Percentiles rank a stretch among this genome's conserved stretches.
phyloP scores from a whole-genome alignment of 441 rosid species.

The Dalechampia spathulata region DNA sequence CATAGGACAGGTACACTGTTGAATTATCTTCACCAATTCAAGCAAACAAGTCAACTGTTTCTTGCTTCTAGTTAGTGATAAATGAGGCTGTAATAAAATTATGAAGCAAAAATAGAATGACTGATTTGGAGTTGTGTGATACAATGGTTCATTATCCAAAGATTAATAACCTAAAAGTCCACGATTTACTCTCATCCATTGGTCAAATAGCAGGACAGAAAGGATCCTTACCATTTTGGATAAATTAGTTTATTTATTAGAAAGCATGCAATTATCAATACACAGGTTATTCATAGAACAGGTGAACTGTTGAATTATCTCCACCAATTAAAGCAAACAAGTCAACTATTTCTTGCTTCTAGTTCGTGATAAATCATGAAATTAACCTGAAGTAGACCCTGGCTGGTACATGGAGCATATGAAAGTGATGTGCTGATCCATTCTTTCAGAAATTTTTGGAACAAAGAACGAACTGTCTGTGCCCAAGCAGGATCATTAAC shows the following conservation, averaged over 20 bases:
- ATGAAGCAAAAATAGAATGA: neutral
- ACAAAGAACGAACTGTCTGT: slow-evolving; percentile 74
- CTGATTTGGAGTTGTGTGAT: neutral
- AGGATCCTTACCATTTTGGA: no score
- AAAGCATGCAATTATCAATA: neutral
- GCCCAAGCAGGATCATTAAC: slow-evolving; percentile 87
- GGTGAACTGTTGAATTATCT: neutral
- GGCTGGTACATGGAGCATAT: slow-evolving; percentile 96
- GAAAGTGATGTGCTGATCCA: slow-evolving; percentile 92
- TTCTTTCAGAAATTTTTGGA: slow-evolving; percentile 78
- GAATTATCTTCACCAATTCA: slow-evolving; percentile 1
- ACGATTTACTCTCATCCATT: neutral
- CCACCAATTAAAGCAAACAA: slow-evolving; percentile 8
- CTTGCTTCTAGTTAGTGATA: neutral
- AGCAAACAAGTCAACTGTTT: slow-evolving; percentile 6
- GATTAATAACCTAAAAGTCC: neutral
- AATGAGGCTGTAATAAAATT: neutral
- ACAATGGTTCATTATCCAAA: neutral
- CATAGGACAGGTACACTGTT: neutral
- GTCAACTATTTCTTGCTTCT: slow-evolving; percentile 1
- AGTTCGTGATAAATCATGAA: neutral
- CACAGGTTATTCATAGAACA: slow-evolving; percentile 4
- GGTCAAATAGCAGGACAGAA: no score
- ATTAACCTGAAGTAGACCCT: slow-evolving; percentile 95
- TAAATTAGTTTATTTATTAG: no score